A percentile compares a stretch with the other conserved stretches of the same genome.
phyloP scores from a whole-genome alignment of 2,329 filamentous ascomycete species.

The Colletotrichum plurivorum region DNA sequence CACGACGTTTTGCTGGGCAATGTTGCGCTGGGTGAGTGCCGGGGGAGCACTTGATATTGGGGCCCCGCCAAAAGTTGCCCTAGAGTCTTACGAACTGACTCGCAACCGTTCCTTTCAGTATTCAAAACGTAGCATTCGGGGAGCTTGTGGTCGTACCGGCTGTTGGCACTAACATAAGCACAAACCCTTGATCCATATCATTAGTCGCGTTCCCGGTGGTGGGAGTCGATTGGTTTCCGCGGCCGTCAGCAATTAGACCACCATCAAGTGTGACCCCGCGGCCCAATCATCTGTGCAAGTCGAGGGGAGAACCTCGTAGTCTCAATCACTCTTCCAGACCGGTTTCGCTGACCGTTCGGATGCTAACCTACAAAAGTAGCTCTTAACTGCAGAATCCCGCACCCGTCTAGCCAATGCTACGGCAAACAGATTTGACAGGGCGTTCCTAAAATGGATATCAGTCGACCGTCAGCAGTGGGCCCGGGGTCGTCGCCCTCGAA shows the following conservation, averaged over 20 bases:
- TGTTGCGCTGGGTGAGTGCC: background rate
- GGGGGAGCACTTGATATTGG: background rate
- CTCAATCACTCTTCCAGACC: background rate
- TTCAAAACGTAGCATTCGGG: conserved; percentile 8
- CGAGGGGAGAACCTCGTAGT: conserved; percentile 8
- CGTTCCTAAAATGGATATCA: background rate
- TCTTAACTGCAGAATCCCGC: too few species aligned
- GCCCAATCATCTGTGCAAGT: conserved; percentile 10
- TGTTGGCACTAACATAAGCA: conserved; percentile 1
- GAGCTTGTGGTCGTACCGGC: background rate
- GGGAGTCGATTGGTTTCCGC: background rate
- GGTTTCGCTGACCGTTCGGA: background rate
- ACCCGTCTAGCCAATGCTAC: background rate
- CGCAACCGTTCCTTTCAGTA: background rate
- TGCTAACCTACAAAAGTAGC: background rate
- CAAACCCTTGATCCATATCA: background rate
- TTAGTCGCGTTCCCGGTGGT: conserved; percentile 2
- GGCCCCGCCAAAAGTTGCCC: background rate
- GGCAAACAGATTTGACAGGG: conserved; percentile 7
- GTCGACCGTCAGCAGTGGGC: conserved; percentile 1
- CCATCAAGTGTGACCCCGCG: conserved; percentile 8
- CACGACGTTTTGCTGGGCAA: background rate
- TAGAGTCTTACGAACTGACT: conserved; percentile 1
- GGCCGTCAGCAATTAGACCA: background rate
- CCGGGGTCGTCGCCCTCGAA: conserved; percentile 1